Percentiles rank a stretch among this genome's conserved stretches.
Evolutionary conservation across 2,329 filamentous ascomycete genomes (phyloP).

Genomic region (Dendryphion nanum): DNA sequence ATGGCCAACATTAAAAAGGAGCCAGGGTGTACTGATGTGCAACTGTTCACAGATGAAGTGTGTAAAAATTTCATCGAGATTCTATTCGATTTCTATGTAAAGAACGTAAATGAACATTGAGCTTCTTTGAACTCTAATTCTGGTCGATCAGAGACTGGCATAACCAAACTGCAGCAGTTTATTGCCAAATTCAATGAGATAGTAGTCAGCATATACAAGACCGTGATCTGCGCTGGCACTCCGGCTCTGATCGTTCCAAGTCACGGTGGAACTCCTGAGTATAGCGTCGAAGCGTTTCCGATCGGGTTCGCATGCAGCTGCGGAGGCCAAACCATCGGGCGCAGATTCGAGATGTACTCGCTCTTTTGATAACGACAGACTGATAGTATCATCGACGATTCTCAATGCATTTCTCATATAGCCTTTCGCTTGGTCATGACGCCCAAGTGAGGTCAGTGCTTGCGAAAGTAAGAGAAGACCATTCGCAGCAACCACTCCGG

Average conservation of each 20-base stretch:
- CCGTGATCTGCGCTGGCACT: constrained; percentile 1
- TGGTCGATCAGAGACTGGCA: background rate
- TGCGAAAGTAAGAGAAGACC: background rate
- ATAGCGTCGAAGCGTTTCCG: background rate
- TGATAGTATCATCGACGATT: background rate
- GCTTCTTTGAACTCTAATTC: background rate
- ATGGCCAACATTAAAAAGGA: background rate
- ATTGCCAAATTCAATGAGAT: constrained; percentile 1
- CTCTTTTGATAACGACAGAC: background rate
- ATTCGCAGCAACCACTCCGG: background rate
- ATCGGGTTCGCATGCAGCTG: background rate
- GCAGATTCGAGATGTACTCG: background rate
- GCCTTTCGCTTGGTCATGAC: background rate
- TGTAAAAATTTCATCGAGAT: background rate
- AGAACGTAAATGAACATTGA: background rate
- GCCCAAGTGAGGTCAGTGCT: background rate
- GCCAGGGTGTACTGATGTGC: too few relatives aligned
- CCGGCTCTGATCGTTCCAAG: constrained; percentile 1
- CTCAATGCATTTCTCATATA: constrained; percentile 1
- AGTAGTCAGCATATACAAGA: constrained; percentile 2
- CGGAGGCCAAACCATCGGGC: background rate
- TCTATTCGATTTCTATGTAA: constrained; percentile 1
- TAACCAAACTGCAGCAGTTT: constrained; percentile 1
- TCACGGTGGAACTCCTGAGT: constrained; percentile 1
- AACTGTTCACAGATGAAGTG: background rate